Evolutionary conservation across 2,329 filamentous ascomycete genomes (phyloP).

Genomic region (Verticillium nubilum): DNA sequence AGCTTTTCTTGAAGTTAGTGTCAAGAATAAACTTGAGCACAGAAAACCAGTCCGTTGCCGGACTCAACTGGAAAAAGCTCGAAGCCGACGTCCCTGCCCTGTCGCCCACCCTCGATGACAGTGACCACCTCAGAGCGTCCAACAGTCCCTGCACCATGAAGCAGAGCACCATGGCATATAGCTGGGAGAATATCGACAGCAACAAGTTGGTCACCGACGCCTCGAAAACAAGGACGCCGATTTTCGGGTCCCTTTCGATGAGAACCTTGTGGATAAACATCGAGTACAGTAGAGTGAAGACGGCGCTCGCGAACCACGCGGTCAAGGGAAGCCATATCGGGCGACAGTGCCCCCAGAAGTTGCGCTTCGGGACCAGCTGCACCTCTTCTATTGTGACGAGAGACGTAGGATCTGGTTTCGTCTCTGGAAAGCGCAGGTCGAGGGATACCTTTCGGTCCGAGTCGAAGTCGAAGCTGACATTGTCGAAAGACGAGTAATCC

Average conservation of each 20-base stretch:
- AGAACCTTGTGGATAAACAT: constrained; percentile 7
- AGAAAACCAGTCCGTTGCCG: constrained; percentile 10
- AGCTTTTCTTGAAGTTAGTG: constrained; percentile 1
- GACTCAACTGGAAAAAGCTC: constrained; percentile 8
- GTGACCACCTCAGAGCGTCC: constrained; percentile 7
- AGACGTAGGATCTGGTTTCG: neutral
- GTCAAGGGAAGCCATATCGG: constrained; percentile 1
- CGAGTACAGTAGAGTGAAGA: constrained; percentile 7
- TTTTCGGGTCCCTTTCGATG: constrained; percentile 3
- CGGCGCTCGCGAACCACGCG: constrained; percentile 1
- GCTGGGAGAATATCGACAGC: constrained; percentile 5
- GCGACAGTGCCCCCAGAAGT: neutral
- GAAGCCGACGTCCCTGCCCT: constrained; percentile 4
- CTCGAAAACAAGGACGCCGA: constrained; percentile 4
- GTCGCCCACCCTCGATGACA: constrained; percentile 1
- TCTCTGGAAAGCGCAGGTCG: neutral
- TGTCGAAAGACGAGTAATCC: neutral
- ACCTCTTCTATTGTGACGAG: neutral
- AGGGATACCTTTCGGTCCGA: constrained; percentile 1
- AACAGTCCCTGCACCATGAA: constrained; percentile 3
- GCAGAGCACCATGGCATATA: constrained; percentile 5
- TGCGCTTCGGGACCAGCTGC: neutral
- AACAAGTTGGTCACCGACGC: constrained; percentile 7
- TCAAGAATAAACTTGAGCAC: constrained; percentile 6
- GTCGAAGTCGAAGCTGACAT: constrained; percentile 4